A percentile compares a stretch with the other conserved stretches of the same genome.
phyloP scores from a whole-genome alignment of 768 basidiomycete genomes.

The Leccinum aurantiacum region DNA sequence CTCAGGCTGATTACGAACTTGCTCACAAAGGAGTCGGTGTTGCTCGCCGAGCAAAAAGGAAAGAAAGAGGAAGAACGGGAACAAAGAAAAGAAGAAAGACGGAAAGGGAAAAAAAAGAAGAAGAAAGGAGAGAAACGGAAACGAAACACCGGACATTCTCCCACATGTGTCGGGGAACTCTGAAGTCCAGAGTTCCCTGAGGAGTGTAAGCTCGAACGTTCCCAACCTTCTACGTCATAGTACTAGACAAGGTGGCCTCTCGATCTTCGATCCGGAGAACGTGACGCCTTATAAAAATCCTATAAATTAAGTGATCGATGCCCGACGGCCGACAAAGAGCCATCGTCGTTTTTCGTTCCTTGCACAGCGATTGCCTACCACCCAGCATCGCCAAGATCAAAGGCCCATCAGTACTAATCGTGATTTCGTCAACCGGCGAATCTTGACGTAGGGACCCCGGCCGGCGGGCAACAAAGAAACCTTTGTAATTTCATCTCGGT shows the following conservation, averaged over 20 bases:
- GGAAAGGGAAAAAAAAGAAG: neutral
- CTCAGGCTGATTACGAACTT: neutral
- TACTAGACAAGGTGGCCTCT: neutral
- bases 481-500: conserved; percentile 28
- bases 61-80: too few relatives aligned
- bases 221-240: neutral
- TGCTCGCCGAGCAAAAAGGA: neutral
- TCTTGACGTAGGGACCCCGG: neutral
- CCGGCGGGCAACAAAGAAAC: neutral
- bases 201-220: neutral
- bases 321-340: neutral
- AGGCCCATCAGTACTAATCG: neutral
- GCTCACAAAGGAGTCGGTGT: conserved; percentile 4
- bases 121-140: neutral
- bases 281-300: neutral
- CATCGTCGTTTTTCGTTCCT: conserved; percentile 1
- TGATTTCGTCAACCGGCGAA: conserved; percentile 5
- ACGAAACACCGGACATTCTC: neutral
- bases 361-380: conserved; percentile 13
- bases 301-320: neutral
- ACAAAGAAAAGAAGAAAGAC: neutral
- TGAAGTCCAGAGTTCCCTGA: neutral
- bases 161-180: neutral
- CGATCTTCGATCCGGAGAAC: neutral
- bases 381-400: neutral